These are phyloP conservation scores for Blastomyces emzantsi DNA, from an alignment of 2,329 filamentous ascomycete genomes.

Conservation along the genomic window DNA sequence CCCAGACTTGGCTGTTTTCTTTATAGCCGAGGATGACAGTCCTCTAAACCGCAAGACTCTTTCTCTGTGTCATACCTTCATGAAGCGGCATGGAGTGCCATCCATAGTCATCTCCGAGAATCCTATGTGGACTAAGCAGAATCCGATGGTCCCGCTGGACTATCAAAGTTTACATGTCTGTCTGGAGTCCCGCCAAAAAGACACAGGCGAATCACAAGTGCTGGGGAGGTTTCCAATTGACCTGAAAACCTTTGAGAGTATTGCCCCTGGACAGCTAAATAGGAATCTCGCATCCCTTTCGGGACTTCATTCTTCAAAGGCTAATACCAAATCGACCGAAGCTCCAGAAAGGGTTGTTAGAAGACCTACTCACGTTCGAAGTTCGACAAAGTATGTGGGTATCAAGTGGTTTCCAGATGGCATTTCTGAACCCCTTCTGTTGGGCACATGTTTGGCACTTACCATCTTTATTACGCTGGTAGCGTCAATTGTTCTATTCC, in stretches of 20 bases:
- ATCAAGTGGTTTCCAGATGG: neutral
- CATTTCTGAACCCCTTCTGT: neutral
- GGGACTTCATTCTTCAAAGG: slow-evolving; percentile 17
- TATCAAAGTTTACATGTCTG: slow-evolving; percentile 37
- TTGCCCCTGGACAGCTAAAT: slow-evolving; percentile 40
- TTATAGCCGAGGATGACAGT: slow-evolving; percentile 32
- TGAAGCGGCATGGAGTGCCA: slow-evolving; percentile 37
- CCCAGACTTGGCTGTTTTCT: slow-evolving; percentile 41
- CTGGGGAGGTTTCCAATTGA: slow-evolving; percentile 38
- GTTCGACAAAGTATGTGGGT: neutral
- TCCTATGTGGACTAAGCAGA: slow-evolving; percentile 32
- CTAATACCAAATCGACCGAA: neutral
- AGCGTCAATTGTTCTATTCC: too few relatives aligned
- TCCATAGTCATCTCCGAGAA: slow-evolving; percentile 38
- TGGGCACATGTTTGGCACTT: neutral
- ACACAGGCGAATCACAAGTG: slow-evolving; percentile 28
- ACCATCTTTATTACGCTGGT: neutral
- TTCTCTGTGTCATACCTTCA: slow-evolving; percentile 31
- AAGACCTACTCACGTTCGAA: neutral
- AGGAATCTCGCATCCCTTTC: slow-evolving; percentile 38
- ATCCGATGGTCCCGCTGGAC: slow-evolving; percentile 30
- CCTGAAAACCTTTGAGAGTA: slow-evolving; percentile 39
- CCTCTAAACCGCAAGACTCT: slow-evolving; percentile 23
- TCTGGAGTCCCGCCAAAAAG: slow-evolving; percentile 31
- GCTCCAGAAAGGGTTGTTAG: neutral